Base-by-base conservation (phyloP, 768 basidiomycete genomes). In the Collybia mongolica region DNA sequence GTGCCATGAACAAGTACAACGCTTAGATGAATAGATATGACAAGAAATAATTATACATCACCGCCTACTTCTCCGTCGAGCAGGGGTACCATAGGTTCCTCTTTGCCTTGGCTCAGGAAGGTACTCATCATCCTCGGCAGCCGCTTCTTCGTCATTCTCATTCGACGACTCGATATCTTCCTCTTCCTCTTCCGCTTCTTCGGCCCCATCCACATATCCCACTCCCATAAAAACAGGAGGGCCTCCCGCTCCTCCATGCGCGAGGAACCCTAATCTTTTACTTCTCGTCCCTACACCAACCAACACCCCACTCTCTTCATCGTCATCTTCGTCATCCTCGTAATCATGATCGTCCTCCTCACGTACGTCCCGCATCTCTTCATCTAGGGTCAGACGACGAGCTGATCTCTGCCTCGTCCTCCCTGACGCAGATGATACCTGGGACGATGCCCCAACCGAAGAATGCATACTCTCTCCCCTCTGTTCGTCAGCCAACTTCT, bases 241-340 rank as follows among this genome's bases (percentile, higher is more conserved):
- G 0, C 90, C 90, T 19, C 84, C 88, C 8, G 77, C 88, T 0
- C 90, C 89, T 11, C 89, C 89, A 58, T 81, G 84, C 3, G 86
- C 84, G 18, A 90, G 69, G 54, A 90, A 92, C 1, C 86, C 85
- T 4, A 62, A 68, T 15, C 66, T 71, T 56, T 75, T 80, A 44
- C 74, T 79, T 60, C 72, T 73, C 36, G 72, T 79, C 9, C 86
- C 86, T 2, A 79, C 73, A 15, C 77, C 85, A 1, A 72, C 64
- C 11, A 82, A 74, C 12, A 80, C 68, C 19, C 73, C 77, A 50
- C 71, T 75, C 1, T 86, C 82, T 17, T 69, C 50, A n/a, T 72
- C n/a, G n/a, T n/a, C 76, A n/a, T 62, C 63, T 6, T 71, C 73
- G 35, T 62, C 63, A 18, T 70, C 67, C 28, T 67, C 68, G 1